Conservation (phyloP, 495 filamentous ascomycete genomes). For the Talaromyces liani region DNA sequence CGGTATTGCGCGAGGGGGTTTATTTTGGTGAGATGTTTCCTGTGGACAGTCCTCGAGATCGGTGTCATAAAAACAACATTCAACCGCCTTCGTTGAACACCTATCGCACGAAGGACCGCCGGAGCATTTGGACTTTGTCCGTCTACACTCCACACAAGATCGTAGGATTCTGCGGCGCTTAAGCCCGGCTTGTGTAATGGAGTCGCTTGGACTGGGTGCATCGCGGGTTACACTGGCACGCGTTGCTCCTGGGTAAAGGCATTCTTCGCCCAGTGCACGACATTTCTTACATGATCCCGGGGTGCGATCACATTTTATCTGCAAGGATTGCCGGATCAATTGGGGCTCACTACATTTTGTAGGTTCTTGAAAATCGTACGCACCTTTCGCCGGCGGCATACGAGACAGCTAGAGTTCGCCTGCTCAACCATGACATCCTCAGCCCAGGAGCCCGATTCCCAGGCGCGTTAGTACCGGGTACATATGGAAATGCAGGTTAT, state of each 20-base stretch:
- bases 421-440: not conserved
- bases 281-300: constrained; percentile 3
- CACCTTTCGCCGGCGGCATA: constrained; percentile 5
- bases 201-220: not conserved
- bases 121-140: constrained; percentile 4
- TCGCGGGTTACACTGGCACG: not conserved
- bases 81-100: not conserved
- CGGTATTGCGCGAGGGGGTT: not conserved
- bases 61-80: not conserved
- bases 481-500: not conserved
- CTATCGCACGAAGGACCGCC: not conserved
- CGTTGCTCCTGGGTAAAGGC: not conserved
- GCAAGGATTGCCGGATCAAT: not conserved
- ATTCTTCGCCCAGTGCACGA: constrained; percentile 1
- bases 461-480: no score
- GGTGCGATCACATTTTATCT: constrained; percentile 5
- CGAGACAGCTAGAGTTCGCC: not conserved
- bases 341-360: no score
- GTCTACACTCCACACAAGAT: constrained; percentile 3
- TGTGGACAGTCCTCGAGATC: not conserved
- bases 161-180: not conserved
- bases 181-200: constrained; percentile 2
- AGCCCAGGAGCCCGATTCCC: not conserved
- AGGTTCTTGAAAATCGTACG: not conserved
- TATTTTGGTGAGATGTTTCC: not conserved